phyloP scores from a whole-genome alignment of 192 early-diverging fungal genomes.

The Dissophora globulifera region DNA sequence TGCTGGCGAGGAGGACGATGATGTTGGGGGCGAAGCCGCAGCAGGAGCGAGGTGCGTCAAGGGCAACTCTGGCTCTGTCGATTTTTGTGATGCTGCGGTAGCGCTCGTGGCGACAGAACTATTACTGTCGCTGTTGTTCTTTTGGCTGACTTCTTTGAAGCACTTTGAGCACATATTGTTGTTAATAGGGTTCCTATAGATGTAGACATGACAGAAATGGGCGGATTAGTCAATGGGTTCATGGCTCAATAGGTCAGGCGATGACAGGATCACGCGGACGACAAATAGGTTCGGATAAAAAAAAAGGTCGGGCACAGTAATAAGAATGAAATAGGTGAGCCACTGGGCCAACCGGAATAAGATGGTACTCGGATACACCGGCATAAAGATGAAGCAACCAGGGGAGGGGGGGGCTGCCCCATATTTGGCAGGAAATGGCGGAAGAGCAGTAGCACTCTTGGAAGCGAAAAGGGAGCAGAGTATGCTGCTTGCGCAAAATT shows the following conservation, averaged over 20 bases:
- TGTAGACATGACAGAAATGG: neutral
- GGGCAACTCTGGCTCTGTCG: conserved; percentile 21
- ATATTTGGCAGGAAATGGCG: too few species aligned
- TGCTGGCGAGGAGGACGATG: conserved; percentile 15
- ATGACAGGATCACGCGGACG: conserved; percentile 9
- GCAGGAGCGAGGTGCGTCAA: conserved; percentile 30
- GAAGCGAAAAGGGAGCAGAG: too few species aligned
- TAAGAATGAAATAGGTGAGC: neutral
- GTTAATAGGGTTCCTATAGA: conserved; percentile 68
- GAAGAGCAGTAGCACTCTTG: too few species aligned
- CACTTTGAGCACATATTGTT: conserved; percentile 86
- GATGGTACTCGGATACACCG: too few species aligned
- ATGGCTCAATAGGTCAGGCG: conserved; percentile 1
- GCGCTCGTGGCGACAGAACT: conserved; percentile 9
- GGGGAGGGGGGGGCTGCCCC: neutral
- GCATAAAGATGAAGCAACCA: too few species aligned
- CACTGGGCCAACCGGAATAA: too few species aligned
- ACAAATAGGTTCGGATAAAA: neutral
- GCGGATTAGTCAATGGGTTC: neutral
- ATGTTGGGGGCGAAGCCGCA: conserved; percentile 14
- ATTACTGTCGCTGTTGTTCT: conserved; percentile 22
- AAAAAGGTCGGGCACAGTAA: neutral
- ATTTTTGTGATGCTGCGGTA: conserved; percentile 14
- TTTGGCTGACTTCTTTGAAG: conserved; percentile 70
- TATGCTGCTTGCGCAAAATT: too few species aligned